Evolutionary conservation across 495 filamentous ascomycete species (phyloP).

Genomic region (Neurospora tetrasperma): DNA sequence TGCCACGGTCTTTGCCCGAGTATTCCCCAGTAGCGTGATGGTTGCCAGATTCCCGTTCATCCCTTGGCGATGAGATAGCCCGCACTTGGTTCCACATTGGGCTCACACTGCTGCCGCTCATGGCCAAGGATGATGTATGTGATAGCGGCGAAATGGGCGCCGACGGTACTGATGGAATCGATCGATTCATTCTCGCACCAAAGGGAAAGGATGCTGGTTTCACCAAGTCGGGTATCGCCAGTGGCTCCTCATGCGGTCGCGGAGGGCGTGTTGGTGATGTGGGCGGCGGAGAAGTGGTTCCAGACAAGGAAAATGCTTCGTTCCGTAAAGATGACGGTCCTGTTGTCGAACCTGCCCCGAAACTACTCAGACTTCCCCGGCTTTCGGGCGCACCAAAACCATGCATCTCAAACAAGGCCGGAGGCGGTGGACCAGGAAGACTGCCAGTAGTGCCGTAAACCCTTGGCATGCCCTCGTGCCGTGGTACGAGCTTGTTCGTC

Average conservation of each 20-base stretch:
- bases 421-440: conserved; percentile 7
- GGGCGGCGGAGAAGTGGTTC: neutral
- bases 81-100: neutral
- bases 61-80: neutral
- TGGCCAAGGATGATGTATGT: neutral
- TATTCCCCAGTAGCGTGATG: neutral
- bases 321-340: conserved; percentile 13
- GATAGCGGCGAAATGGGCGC: conserved; percentile 1
- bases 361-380: conserved; percentile 5
- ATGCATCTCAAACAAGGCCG: conserved; percentile 2
- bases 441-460: neutral
- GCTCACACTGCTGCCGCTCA: conserved; percentile 5
- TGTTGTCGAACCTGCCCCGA: conserved; percentile 1
- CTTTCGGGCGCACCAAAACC: neutral
- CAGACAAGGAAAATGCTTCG: conserved; percentile 3
- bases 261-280: conserved; percentile 20
- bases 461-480: conserved; percentile 18
- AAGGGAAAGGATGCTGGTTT: conserved; percentile 13
- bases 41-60: neutral
- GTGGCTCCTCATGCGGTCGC: conserved; percentile 20
- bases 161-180: conserved; percentile 8
- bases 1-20: neutral
- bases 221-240: conserved; percentile 24
- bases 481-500: conserved; percentile 22
- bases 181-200: conserved; percentile 14